Conservation (phyloP, 2,329 filamentous ascomycete genomes). For the Trichothecium roseum region DNA sequence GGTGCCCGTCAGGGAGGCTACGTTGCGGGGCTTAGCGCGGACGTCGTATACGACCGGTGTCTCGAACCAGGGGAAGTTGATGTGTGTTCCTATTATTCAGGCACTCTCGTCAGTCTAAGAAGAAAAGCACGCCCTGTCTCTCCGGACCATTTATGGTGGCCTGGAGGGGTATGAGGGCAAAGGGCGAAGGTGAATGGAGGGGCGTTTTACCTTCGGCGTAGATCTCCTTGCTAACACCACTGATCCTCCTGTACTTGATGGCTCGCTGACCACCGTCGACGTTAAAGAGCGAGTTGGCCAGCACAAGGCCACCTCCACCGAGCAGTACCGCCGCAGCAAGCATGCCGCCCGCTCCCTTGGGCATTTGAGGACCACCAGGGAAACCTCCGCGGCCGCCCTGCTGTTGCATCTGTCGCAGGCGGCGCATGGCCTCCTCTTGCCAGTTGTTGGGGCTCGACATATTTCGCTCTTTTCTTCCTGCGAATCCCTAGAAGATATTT, state of each 20-base stretch:
- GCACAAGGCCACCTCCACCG: conserved; percentile 37
- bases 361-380: conserved; percentile 30
- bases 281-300: conserved; percentile 58
- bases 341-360: conserved; percentile 27
- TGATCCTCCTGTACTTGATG: conserved; percentile 93
- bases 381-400: conserved; percentile 31
- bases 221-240: conserved; percentile 92
- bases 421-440: conserved; percentile 40
- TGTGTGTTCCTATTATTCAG: conserved; percentile 64
- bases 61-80: conserved; percentile 94
- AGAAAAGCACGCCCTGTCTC: neutral
- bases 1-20: conserved; percentile 92
- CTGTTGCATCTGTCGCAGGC: conserved; percentile 37
- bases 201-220: conserved; percentile 69
- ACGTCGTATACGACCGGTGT: conserved; percentile 96
- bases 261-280: conserved; percentile 98
- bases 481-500: no score
- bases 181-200: neutral
- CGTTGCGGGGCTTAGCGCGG: conserved; percentile 91
- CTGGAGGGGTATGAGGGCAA: no score
- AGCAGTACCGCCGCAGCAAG: conserved; percentile 32
- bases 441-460: conserved; percentile 20
- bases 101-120: conserved; percentile 6
- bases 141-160: no score
- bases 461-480: neutral